phyloP scores from a whole-genome alignment of 164 flowering plant species.

The Macadamia integrifolia region DNA sequence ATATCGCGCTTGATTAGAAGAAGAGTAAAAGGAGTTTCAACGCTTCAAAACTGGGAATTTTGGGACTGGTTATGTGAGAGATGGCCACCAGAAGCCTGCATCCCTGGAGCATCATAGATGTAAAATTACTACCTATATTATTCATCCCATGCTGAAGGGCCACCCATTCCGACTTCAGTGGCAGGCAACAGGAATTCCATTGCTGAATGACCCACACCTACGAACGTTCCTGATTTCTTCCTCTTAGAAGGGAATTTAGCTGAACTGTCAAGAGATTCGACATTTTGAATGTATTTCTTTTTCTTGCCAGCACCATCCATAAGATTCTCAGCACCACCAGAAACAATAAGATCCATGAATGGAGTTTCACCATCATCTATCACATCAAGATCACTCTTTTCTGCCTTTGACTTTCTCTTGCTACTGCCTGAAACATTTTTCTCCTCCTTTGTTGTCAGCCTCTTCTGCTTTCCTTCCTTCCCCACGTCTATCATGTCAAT shows the following conservation, averaged over 20 bases:
- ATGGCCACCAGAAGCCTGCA: neutral
- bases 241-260: constrained; percentile 35
- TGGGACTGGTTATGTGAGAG: neutral
- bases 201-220: constrained; percentile 9
- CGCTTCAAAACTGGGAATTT: neutral
- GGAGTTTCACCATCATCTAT: constrained; percentile 66
- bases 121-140: constrained; percentile 5
- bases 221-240: constrained; percentile 35
- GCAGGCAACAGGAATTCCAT: constrained; percentile 17
- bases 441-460: constrained; percentile 12
- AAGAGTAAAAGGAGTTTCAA: neutral
- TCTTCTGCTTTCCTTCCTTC: constrained; percentile 2
- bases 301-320: constrained; percentile 10
- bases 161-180: constrained; percentile 71
- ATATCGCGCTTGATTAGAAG: no score
- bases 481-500: neutral
- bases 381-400: constrained; percentile 23
- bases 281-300: constrained; percentile 13
- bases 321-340: constrained; percentile 10
- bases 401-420: constrained; percentile 4
- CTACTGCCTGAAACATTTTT: constrained; percentile 9
- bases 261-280: constrained; percentile 18
- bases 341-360: constrained; percentile 46
- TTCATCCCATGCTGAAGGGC: constrained; percentile 71
- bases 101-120: neutral